phyloP scores from a whole-genome alignment of 2,329 filamentous ascomycete genomes.

The Diplocarpon mali region DNA sequence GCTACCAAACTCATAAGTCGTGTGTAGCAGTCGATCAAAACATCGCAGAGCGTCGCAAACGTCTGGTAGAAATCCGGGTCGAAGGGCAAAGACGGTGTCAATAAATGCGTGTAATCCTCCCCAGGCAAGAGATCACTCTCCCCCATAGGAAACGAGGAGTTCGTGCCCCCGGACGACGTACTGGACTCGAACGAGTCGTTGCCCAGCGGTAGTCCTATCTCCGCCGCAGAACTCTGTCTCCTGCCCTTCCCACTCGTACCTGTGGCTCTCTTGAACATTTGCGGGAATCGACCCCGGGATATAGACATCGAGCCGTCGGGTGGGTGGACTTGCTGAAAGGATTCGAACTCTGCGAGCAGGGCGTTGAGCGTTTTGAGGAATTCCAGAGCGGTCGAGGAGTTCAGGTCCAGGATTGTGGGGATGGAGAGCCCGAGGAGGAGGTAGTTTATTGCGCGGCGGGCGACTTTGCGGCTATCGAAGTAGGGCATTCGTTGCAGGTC shows the following conservation, averaged over 20 bases:
- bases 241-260: constrained; percentile 42
- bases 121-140: constrained; percentile 62
- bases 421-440: constrained; percentile 86
- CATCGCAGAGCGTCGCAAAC: constrained; percentile 90
- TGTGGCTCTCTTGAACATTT: constrained; percentile 64
- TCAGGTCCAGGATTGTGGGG: constrained; percentile 79
- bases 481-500: constrained; percentile 77
- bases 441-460: constrained; percentile 85
- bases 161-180: constrained; percentile 27
- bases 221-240: constrained; percentile 46
- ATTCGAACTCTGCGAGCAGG: constrained; percentile 82
- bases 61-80: constrained; percentile 97
- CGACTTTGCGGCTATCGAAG: constrained; percentile 73
- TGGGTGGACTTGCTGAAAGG: constrained; percentile 79
- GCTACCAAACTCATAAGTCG: constrained; percentile 64
- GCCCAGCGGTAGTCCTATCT: constrained; percentile 44
- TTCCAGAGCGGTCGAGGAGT: constrained; percentile 67
- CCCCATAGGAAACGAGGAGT: constrained; percentile 39
- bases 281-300: constrained; percentile 66
- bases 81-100: constrained; percentile 89
- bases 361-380: constrained; percentile 80
- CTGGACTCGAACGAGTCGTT: constrained; percentile 35
- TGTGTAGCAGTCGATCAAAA: constrained; percentile 85
- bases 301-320: constrained; percentile 62
- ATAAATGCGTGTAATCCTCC: constrained; percentile 77